These are phyloP conservation scores for Leucocoprinus sp. DNA, from an alignment of 768 basidiomycete species.

Conservation along the genomic window DNA sequence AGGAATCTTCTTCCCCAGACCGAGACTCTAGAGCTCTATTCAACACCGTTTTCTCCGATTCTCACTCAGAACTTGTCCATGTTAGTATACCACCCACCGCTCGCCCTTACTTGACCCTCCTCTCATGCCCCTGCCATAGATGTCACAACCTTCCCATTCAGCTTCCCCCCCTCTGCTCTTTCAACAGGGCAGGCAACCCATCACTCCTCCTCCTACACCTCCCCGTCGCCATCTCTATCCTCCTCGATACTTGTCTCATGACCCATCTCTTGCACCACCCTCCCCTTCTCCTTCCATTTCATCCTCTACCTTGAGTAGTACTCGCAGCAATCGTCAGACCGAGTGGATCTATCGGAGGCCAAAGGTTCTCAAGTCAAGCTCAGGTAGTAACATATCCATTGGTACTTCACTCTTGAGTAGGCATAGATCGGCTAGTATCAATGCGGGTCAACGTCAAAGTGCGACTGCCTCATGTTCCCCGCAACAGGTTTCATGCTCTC, in stretches of 20 bases:
- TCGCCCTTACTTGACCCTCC: neutral
- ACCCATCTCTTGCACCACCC: constrained; percentile 13
- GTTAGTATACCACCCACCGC: neutral
- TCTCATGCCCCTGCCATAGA: neutral
- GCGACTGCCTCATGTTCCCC: constrained; percentile 7
- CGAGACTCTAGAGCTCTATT: neutral
- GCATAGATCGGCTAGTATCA: constrained; percentile 6
- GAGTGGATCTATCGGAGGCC: constrained; percentile 10
- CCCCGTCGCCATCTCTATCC: constrained; percentile 2
- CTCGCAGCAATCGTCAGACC: constrained; percentile 1
- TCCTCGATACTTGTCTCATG: neutral
- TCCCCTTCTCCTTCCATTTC: constrained; percentile 18
- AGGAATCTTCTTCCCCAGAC: constrained; percentile 7
- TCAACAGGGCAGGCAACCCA: constrained; percentile 6
- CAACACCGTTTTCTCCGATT: neutral
- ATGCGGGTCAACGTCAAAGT: too few species aligned
- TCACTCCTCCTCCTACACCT: constrained; percentile 9
- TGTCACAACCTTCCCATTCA: neutral
- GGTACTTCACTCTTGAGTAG: neutral
- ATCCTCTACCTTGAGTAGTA: constrained; percentile 11
- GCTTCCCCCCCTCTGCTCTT: neutral
- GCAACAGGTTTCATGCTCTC: constrained; percentile 10
- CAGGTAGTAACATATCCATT: neutral
- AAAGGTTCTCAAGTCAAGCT: constrained; percentile 3
- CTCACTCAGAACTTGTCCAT: neutral